These are phyloP conservation scores for Arabidopsis lyrata DNA, from an alignment of 441 rosid genomes.

Conservation along the genomic window DNA sequence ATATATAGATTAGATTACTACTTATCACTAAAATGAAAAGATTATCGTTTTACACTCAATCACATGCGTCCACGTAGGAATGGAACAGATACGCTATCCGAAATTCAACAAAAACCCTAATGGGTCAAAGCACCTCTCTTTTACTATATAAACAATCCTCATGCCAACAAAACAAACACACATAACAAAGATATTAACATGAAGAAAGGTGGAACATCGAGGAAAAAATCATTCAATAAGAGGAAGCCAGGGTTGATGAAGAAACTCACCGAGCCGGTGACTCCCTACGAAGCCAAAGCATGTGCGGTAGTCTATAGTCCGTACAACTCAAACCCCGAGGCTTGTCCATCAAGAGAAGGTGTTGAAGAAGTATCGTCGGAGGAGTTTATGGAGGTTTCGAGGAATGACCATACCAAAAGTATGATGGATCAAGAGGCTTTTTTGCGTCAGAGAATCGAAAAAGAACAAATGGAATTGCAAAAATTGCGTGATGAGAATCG, in stretches of 20 bases:
- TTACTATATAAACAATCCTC: background rate
- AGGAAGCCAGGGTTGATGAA: constrained; percentile 57
- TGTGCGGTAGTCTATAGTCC: constrained; percentile 47
- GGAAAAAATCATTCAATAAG: constrained; percentile 53
- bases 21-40: background rate
- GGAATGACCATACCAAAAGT: constrained; percentile 51
- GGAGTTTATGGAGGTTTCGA: constrained; percentile 47
- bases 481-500: background rate
- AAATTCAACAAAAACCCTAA: background rate
- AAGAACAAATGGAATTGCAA: background rate
- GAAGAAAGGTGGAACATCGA: constrained; percentile 51
- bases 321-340: constrained; percentile 38
- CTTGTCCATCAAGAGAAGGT: constrained; percentile 50
- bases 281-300: constrained; percentile 52
- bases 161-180: background rate
- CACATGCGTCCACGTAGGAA: background rate
- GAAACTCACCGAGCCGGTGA: constrained; percentile 54
- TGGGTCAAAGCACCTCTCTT: background rate
- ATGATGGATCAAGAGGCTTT: constrained; percentile 50
- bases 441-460: background rate
- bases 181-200: background rate
- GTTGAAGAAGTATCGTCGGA: constrained; percentile 42
- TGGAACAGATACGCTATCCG: background rate
- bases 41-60: background rate
- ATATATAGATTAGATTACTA: background rate